These are phyloP conservation scores for Thinopyrum obtusiflorum DNA, from an alignment of 202 grass and related monocot genomes.

Conservation along the genomic window DNA sequence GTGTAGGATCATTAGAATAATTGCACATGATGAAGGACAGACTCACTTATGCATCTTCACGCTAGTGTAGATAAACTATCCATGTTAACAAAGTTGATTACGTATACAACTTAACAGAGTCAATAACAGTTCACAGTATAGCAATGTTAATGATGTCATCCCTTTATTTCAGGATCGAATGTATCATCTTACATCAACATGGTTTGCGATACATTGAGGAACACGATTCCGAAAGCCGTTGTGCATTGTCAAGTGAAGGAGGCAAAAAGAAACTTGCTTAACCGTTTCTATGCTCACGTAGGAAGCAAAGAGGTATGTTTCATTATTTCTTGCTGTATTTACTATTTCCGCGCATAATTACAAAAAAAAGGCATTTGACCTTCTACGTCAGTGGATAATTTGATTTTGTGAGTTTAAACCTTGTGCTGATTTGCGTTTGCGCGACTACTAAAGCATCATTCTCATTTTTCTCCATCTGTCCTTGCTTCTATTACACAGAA, in stretches of 20 bases:
- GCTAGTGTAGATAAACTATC: neutral
- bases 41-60: neutral
- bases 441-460: neutral
- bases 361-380: neutral
- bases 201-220: constrained; percentile 90
- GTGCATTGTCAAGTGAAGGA: constrained; percentile 97
- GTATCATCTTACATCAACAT: constrained; percentile 89
- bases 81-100: neutral
- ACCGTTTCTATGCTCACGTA: constrained; percentile 92
- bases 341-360: neutral
- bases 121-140: neutral
- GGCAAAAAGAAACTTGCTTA: constrained; percentile 83
- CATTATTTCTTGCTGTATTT: neutral
- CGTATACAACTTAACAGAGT: neutral
- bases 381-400: neutral
- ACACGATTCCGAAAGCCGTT: constrained; percentile 88
- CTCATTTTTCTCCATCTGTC: neutral
- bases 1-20: neutral
- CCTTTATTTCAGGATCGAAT: constrained; percentile 71
- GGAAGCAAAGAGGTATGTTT: constrained; percentile 86
- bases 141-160: neutral
- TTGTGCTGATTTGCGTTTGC: neutral
- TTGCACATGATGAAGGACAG: too few species aligned
- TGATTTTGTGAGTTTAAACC: neutral
- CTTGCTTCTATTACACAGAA: constrained; percentile 55